A percentile compares a stretch with the other conserved stretches of the same genome.
phyloP scores from a whole-genome alignment of 305 asterid genomes.

The Plantago coronopus region DNA sequence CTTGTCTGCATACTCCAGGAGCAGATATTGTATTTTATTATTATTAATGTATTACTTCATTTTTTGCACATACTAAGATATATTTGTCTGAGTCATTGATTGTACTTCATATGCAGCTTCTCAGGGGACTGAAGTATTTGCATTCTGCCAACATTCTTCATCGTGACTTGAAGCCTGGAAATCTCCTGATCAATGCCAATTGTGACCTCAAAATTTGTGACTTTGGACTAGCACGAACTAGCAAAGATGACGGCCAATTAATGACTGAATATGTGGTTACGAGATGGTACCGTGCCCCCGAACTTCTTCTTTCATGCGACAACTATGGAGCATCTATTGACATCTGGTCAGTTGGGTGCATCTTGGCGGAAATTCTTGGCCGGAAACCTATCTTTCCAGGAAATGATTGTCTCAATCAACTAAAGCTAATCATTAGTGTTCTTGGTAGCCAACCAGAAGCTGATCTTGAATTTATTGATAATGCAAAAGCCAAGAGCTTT shows the following conservation, averaged over 20 bases:
- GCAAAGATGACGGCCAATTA: constrained; percentile 38
- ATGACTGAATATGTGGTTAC: constrained; percentile 62
- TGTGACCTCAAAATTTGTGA: constrained; percentile 51
- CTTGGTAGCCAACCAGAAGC: constrained; percentile 44
- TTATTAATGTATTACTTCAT: no score
- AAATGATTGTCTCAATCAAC: constrained; percentile 40
- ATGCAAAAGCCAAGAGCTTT: constrained; percentile 33
- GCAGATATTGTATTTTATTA: no score
- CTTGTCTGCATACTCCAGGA: no score
- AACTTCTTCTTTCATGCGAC: constrained; percentile 52
- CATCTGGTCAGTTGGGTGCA: constrained; percentile 58
- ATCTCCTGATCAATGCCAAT: constrained; percentile 44
- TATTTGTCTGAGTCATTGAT: no score
- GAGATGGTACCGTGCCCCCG: constrained; percentile 57
- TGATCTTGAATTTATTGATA: constrained; percentile 38
- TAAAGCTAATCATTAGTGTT: constrained; percentile 38
- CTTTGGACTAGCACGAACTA: constrained; percentile 53
- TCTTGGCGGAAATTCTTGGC: constrained; percentile 54
- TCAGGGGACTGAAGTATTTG: constrained; percentile 46
- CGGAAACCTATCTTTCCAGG: constrained; percentile 49
- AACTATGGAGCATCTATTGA: constrained; percentile 48
- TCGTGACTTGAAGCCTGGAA: constrained; percentile 52
- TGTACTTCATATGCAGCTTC: constrained; percentile 34
- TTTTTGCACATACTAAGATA: no score
- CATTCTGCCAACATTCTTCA: constrained; percentile 59